These are phyloP conservation scores for Tetrahymena borealis DNA, from an alignment of 73 alveolate species.

Conservation along the genomic window DNA sequence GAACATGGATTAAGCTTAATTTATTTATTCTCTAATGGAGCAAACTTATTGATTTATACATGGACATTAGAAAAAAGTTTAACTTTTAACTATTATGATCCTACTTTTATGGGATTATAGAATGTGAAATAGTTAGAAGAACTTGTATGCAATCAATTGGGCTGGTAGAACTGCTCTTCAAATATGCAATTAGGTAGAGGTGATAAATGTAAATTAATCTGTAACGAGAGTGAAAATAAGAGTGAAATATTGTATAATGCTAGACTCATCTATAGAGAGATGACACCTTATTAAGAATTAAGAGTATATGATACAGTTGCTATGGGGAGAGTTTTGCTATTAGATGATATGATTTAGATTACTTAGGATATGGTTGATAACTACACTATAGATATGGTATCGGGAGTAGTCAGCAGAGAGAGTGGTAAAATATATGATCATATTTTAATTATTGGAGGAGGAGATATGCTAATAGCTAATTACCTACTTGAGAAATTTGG, in stretches of 20 bases:
- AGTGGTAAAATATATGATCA: background rate
- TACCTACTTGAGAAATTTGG: background rate
- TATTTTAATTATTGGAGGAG: constrained; percentile 13
- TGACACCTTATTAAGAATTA: background rate
- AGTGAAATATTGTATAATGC: background rate
- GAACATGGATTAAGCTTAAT: background rate
- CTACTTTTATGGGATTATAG: background rate
- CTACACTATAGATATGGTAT: constrained; percentile 1
- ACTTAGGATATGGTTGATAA: background rate
- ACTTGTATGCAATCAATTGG: background rate
- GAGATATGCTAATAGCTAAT: constrained; percentile 8
- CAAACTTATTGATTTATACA: background rate
- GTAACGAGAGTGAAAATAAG: background rate
- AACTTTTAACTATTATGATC: background rate
- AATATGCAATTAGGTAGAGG: background rate
- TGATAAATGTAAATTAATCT: background rate
- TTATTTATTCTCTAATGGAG: background rate
- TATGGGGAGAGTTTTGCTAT: background rate
- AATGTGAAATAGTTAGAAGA: background rate
- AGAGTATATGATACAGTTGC: constrained; percentile 5
- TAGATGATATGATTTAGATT: background rate
- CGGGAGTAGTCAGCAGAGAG: background rate
- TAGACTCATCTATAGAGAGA: background rate
- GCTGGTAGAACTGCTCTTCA: constrained; percentile 10
- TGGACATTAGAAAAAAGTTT: background rate